Conservation (phyloP, 345 rosid species). For the Corchorus capsularis region DNA sequence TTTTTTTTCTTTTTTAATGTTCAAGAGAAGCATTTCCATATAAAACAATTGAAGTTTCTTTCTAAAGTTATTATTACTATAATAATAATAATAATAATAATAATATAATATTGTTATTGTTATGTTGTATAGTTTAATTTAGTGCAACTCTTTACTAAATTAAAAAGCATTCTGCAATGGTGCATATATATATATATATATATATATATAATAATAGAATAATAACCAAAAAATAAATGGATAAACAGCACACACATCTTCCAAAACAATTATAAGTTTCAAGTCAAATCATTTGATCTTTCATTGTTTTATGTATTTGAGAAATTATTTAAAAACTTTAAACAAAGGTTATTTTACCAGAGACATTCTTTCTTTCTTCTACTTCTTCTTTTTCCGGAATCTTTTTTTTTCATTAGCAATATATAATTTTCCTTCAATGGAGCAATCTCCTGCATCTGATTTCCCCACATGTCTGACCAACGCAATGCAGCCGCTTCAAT, state of each 20-base stretch:
- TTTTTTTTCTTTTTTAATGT: neutral
- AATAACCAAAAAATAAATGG: too few species aligned
- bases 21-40: neutral
- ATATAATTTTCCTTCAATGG: neutral
- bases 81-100: too few species aligned
- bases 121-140: neutral
- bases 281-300: neutral
- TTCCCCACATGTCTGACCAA: slow-evolving; percentile 15
- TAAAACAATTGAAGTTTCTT: neutral
- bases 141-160: neutral
- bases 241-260: too few species aligned
- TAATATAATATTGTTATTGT: neutral
- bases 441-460: neutral
- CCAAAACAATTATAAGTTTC: neutral
- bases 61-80: neutral
- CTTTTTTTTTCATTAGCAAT: neutral
- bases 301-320: neutral
- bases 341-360: neutral
- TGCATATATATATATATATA: too few species aligned
- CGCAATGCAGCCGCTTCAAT: slow-evolving; percentile 19
- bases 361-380: neutral
- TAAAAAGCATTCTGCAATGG: neutral
- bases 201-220: too few species aligned
- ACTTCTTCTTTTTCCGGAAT: too few species aligned
- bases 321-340: neutral